These are phyloP conservation scores for Themeda triandra DNA, from an alignment of 176 grass and related monocot species.

Conservation along the genomic window DNA sequence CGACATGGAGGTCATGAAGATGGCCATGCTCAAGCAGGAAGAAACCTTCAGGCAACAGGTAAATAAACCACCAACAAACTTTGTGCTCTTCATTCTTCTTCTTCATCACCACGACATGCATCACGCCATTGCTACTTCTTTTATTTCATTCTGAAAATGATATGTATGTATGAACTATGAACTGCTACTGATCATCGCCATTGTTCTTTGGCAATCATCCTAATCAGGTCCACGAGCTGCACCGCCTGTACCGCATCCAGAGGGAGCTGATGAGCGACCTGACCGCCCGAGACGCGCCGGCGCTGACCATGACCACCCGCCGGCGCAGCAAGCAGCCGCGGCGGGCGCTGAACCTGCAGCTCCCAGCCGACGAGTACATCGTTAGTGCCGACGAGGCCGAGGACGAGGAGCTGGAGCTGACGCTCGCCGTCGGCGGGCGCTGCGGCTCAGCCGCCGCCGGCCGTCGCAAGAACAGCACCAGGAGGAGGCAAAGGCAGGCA, in stretches of 20 bases:
- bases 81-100: neutral
- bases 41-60: constrained; percentile 81
- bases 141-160: no score
- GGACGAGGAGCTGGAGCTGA: constrained; percentile 67
- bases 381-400: constrained; percentile 39
- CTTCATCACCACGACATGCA: no score
- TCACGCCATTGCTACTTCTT: no score
- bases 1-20: constrained; percentile 82
- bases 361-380: constrained; percentile 71
- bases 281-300: neutral
- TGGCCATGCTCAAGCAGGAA: constrained; percentile 87
- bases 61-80: neutral
- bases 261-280: constrained; percentile 71
- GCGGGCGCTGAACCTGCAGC: constrained; percentile 56
- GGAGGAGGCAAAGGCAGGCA: no score
- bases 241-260: constrained; percentile 76
- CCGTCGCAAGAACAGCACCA: constrained; percentile 31
- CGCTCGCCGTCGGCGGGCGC: constrained; percentile 52
- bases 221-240: constrained; percentile 63
- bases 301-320: neutral
- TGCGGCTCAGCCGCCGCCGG: neutral
- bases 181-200: neutral
- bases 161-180: no score
- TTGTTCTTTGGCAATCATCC: neutral
- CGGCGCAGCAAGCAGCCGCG: constrained; percentile 47